A percentile compares a stretch with the other conserved stretches of the same genome.
phyloP scores from a whole-genome alignment of 2,329 filamentous ascomycete genomes.

The Dryadomyces quercus-mongolicae region DNA sequence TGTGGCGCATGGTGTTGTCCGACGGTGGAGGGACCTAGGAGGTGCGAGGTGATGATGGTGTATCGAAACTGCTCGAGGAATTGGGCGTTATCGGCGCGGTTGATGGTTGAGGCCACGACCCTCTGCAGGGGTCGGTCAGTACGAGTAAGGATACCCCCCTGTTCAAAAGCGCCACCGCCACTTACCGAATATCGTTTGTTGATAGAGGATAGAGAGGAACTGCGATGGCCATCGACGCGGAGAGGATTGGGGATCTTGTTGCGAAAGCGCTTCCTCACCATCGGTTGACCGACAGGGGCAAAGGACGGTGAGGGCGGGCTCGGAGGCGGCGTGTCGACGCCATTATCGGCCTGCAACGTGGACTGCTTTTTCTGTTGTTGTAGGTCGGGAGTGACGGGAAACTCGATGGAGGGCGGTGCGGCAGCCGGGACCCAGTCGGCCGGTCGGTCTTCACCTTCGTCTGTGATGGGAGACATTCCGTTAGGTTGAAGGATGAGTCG shows the following conservation, averaged over 20 bases:
- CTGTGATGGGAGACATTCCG: conserved; percentile 16
- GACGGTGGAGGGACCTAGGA: conserved; percentile 56
- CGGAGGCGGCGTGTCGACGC: conserved; percentile 31
- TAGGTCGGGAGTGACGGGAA: conserved; percentile 8
- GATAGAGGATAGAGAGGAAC: conserved; percentile 22
- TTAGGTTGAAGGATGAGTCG: conserved; percentile 7
- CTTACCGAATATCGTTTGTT: conserved; percentile 40
- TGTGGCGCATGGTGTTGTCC: conserved; percentile 21
- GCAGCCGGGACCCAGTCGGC: conserved; percentile 34
- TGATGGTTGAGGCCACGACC: conserved; percentile 59
- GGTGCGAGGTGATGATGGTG: conserved; percentile 80
- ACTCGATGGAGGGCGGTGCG: conserved; percentile 8
- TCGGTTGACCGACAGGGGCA: conserved; percentile 43
- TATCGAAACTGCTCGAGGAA: conserved; percentile 93
- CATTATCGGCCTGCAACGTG: conserved; percentile 3
- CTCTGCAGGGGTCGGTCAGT: conserved; percentile 29
- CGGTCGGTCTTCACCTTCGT: conserved; percentile 37
- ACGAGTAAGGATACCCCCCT: no score
- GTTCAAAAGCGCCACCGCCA: conserved; percentile 6
- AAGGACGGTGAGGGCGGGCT: conserved; percentile 34
- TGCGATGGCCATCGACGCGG: conserved; percentile 27
- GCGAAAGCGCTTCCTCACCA: conserved; percentile 41
- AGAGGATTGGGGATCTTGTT: conserved; percentile 31
- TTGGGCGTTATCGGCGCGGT: conserved; percentile 65
- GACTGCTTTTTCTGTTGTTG: conserved; percentile 1